Conservation (phyloP, 2,329 filamentous ascomycete genomes). For the Neonectria punicea region DNA sequence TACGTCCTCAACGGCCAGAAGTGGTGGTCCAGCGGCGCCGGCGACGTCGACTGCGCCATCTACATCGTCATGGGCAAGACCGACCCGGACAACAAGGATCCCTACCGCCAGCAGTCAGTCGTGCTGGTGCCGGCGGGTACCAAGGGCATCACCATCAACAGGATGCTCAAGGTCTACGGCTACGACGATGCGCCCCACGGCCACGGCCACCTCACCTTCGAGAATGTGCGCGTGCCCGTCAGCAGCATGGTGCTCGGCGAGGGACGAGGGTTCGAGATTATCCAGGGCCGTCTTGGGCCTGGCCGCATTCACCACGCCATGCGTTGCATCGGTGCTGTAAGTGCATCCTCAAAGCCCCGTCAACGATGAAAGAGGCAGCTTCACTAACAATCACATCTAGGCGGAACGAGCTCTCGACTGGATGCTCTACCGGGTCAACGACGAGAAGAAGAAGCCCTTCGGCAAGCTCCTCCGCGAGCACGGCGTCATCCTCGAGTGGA, state of each 20-base stretch:
- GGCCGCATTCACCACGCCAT: constrained; percentile 98
- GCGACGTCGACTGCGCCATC: constrained; percentile 89
- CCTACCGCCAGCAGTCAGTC: constrained; percentile 93
- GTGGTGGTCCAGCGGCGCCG: constrained; percentile 99
- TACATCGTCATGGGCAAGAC: constrained; percentile 98
- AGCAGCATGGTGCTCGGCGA: constrained; percentile 90
- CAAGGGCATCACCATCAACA: constrained; percentile 89
- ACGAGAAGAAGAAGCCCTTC: constrained; percentile 90
- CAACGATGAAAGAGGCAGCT: not conserved
- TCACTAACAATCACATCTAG: constrained; percentile 45
- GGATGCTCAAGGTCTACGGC: constrained; percentile 94
- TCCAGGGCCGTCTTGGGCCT: constrained; percentile 94
- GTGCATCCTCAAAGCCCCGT: constrained; percentile 37
- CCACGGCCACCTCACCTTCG: constrained; percentile 91
- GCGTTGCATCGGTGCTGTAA: constrained; percentile 86
- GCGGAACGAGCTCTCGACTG: constrained; percentile 93
- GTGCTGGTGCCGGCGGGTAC: constrained; percentile 85
- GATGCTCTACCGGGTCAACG: constrained; percentile 95
- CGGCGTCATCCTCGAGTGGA: constrained; percentile 94
- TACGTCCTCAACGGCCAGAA: constrained; percentile 96
- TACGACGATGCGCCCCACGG: constrained; percentile 99
- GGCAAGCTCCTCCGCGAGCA: constrained; percentile 88
- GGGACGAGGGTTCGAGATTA: constrained; percentile 96
- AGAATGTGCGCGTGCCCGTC: constrained; percentile 87
- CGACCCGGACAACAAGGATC: constrained; percentile 77